phyloP scores from a whole-genome alignment of 2,329 filamentous ascomycete species.

The Aureobasidium sp. region DNA sequence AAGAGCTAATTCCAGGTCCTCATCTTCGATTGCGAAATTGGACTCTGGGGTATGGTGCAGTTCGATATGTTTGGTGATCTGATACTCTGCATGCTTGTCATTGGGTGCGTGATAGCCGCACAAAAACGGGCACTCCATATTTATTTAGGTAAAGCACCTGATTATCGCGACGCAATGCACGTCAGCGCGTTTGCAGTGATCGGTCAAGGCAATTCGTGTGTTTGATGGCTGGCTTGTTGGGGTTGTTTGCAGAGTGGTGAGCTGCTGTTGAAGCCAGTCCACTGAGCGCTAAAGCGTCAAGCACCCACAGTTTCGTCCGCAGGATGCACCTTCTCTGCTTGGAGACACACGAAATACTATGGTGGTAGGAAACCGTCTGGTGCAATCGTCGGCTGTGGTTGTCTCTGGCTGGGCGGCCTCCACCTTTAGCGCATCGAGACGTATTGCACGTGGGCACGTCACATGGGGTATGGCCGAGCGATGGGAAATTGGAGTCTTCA shows the following conservation, averaged over 20 bases:
- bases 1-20: conserved; percentile 15
- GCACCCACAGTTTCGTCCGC: background rate
- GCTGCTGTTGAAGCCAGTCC: conserved; percentile 8
- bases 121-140: conserved; percentile 14
- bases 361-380: background rate
- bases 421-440: background rate
- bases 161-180: background rate
- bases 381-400: background rate
- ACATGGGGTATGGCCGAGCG: background rate
- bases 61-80: conserved; percentile 29
- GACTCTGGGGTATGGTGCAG: conserved; percentile 26
- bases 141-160: background rate
- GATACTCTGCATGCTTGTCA: conserved; percentile 21
- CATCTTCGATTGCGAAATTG: conserved; percentile 18
- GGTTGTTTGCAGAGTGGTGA: conserved; percentile 1
- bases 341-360: too few species aligned
- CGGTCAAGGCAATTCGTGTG: background rate
- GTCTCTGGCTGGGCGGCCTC: background rate
- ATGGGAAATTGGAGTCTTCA: background rate
- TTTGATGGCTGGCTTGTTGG: conserved; percentile 1
- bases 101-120: conserved; percentile 23
- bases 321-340: background rate
- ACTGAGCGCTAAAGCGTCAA: background rate
- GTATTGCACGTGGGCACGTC: background rate
- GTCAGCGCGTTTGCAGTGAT: background rate